These are phyloP conservation scores for Fusarium duplospermum DNA, from an alignment of 2,329 filamentous ascomycete species.

Conservation along the genomic window DNA sequence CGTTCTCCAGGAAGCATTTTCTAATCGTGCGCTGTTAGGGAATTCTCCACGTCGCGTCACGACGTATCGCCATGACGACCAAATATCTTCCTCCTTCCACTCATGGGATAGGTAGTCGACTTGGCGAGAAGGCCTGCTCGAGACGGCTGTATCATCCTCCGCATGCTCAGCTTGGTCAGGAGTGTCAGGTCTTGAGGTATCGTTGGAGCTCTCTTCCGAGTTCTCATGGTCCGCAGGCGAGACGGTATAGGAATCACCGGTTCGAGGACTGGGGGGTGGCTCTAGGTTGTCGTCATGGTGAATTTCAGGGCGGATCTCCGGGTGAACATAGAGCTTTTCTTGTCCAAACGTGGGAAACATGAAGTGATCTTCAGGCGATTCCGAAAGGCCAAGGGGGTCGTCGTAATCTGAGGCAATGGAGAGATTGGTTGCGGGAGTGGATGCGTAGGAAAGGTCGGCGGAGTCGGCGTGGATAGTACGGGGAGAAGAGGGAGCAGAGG, in stretches of 20 bases:
- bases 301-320: slow-evolving; percentile 38
- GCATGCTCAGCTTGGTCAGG: slow-evolving; percentile 69
- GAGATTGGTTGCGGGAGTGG: slow-evolving; percentile 72
- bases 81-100: slow-evolving; percentile 96
- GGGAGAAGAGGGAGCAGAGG: slow-evolving; percentile 69
- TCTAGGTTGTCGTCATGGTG: slow-evolving; percentile 57
- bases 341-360: slow-evolving; percentile 60
- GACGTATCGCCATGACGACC: slow-evolving; percentile 96
- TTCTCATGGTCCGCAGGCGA: slow-evolving; percentile 66
- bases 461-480: slow-evolving; percentile 63
- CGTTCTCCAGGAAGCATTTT: slow-evolving; percentile 97
- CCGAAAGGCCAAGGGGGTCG: slow-evolving; percentile 58
- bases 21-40: slow-evolving; percentile 82
- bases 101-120: slow-evolving; percentile 96
- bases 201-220: slow-evolving; percentile 52
- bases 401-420: slow-evolving; percentile 71
- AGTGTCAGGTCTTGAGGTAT: slow-evolving; percentile 68
- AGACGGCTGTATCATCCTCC: slow-evolving; percentile 83
- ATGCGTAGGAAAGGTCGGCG: slow-evolving; percentile 68
- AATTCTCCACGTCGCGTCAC: slow-evolving; percentile 83
- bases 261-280: slow-evolving; percentile 62
- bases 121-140: slow-evolving; percentile 81
- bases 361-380: slow-evolving; percentile 59
- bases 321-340: slow-evolving; percentile 56
- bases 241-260: slow-evolving; percentile 62